Conservation (phyloP, 2,329 filamentous ascomycete genomes). For the Xylaria sp. region DNA sequence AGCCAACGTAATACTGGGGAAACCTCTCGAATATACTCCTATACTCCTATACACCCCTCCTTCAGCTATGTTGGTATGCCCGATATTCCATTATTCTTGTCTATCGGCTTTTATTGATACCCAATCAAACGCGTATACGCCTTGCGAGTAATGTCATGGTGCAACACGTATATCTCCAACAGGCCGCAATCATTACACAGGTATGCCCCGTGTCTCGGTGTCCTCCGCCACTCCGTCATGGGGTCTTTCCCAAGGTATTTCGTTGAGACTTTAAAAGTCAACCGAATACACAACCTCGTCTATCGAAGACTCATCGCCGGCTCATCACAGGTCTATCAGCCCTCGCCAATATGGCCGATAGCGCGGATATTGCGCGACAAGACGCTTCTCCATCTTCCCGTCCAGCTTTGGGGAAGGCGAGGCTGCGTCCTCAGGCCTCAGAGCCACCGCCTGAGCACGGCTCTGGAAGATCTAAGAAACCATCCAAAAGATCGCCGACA, state of each 20-base stretch:
- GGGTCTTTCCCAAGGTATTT: constrained; percentile 23
- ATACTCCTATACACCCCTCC: constrained; percentile 6
- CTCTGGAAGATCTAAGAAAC: constrained; percentile 28
- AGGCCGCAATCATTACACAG: constrained; percentile 34
- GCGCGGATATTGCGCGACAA: constrained; percentile 35
- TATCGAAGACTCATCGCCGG: constrained; percentile 23
- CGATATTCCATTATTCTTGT: constrained; percentile 31
- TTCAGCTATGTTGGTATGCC: neutral
- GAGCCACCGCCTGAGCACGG: constrained; percentile 35
- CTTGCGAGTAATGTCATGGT: constrained; percentile 41
- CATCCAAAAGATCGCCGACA: constrained; percentile 24
- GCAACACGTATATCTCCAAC: constrained; percentile 37
- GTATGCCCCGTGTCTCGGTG: constrained; percentile 41
- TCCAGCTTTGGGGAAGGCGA: constrained; percentile 37
- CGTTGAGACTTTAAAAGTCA: constrained; percentile 32
- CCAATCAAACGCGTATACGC: constrained; percentile 38
- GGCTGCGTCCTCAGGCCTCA: constrained; percentile 35
- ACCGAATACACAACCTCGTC: constrained; percentile 9
- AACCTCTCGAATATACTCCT: constrained; percentile 5
- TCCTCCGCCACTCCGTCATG: constrained; percentile 30
- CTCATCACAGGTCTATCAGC: constrained; percentile 21
- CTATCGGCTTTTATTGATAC: constrained; percentile 35
- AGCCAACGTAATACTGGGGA: neutral
- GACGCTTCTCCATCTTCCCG: constrained; percentile 35
- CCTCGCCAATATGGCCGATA: constrained; percentile 43